phyloP scores from a whole-genome alignment of 2,329 filamentous ascomycete species.

The Penicillium janthinellum region DNA sequence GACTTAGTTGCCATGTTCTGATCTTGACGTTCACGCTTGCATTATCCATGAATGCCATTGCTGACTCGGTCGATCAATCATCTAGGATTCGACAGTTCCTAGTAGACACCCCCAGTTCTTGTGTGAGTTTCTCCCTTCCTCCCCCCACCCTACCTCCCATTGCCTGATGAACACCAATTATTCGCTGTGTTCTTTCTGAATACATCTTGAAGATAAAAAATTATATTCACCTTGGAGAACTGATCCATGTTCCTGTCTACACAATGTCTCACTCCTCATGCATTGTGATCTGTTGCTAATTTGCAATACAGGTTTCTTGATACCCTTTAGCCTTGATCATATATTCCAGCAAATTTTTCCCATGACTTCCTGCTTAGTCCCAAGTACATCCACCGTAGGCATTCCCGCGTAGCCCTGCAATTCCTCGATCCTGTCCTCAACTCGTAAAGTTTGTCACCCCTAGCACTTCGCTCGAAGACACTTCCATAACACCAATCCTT shows the following conservation, averaged over 20 bases:
- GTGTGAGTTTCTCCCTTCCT: constrained; percentile 25
- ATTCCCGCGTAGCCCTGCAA: not conserved
- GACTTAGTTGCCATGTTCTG: constrained; percentile 44
- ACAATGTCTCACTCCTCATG: constrained; percentile 14
- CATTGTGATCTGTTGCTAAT: constrained; percentile 30
- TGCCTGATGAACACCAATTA: constrained; percentile 59
- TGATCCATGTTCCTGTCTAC: constrained; percentile 44
- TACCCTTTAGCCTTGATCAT: not conserved
- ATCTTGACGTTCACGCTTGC: constrained; percentile 28
- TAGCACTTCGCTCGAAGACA: not conserved
- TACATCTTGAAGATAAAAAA: constrained; percentile 58
- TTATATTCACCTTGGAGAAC: constrained; percentile 66
- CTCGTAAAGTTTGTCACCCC: not conserved
- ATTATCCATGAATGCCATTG: constrained; percentile 26
- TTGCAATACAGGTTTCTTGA: constrained; percentile 13
- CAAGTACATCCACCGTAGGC: not conserved
- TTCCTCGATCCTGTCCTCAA: not conserved
- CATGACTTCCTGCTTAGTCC: not conserved
- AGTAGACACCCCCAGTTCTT: constrained; percentile 5
- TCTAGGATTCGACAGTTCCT: constrained; percentile 18
- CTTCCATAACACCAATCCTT: not conserved
- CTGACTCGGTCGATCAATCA: constrained; percentile 30
- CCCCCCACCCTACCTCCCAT: constrained; percentile 13
- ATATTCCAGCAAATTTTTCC: not conserved
- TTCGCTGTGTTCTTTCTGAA: constrained; percentile 69